Base-by-base conservation (phyloP, 2,329 filamentous ascomycete genomes). In the Ustulina deusta region DNA sequence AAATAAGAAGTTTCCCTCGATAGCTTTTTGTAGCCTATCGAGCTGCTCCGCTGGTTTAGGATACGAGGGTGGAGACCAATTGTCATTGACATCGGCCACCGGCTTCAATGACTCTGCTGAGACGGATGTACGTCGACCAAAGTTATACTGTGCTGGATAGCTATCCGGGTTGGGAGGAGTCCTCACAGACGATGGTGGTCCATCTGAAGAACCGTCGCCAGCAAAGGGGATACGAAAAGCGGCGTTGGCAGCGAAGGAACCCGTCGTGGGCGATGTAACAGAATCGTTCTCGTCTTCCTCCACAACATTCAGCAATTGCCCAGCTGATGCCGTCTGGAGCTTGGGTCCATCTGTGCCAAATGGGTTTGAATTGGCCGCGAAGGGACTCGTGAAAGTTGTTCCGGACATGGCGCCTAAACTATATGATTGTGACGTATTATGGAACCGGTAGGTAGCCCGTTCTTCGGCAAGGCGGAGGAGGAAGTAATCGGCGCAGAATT, bases 41-140 rank as follows among this genome's bases (percentile, higher is more conserved):
- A 97, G 81, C 82, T 98, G 96, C 15, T 97, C 94, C 0, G 85
- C 77, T 0, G 92, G 89, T 84, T 99, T 99, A 71, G 90, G 87
- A 79, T 96, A 93, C 74, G 88, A 88, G 2, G 96, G 96, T 9
- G 96, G 93, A 34, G 90, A 87, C 94, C 95, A 99, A 80, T 93
- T 96, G 79, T 96, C 93, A 75, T 93, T 91, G 65, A 89, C 89
- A 68, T 94, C 91, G 36, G 92, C 90, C 56, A 90, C 92, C 20
- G 96, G 96, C 80, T 97, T 97, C 76, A 98, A 86, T 1, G 95
- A 97, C 82, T 99, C 96, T 58, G 96, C 96, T 46, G 96, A 98
- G 61, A 99, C 96, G 3, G 96, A 98, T 44, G 94, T 97, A 75
- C 96, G 93, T 71, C 96, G 92, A 74, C 89, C 92, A 81, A 97